Conservation (phyloP, 1,284 basidiomycete species). For the Austropuccinia psidii region DNA sequence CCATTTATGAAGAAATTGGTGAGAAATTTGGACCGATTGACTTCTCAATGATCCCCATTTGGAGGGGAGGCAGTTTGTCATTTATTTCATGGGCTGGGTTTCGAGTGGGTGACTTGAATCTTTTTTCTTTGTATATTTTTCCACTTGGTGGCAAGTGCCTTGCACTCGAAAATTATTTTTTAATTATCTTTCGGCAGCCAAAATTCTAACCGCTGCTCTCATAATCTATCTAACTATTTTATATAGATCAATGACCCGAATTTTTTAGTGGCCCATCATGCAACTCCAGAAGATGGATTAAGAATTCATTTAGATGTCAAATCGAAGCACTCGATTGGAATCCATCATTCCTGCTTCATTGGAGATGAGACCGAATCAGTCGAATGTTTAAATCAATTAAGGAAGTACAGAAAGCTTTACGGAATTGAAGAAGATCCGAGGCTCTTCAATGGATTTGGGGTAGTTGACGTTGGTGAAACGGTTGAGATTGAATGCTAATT, state of each 20-base stretch:
- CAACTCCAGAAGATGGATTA: conserved; percentile 43
- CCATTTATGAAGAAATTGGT: conserved; percentile 39
- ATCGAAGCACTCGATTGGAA: conserved; percentile 41
- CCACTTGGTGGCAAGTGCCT: not conserved
- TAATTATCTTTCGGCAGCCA: no score
- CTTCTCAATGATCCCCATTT: conserved; percentile 44
- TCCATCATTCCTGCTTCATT: conserved; percentile 22
- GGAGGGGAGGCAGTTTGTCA: conserved; percentile 43
- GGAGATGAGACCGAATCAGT: conserved; percentile 6
- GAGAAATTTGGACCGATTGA: conserved; percentile 43
- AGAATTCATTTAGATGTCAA: conserved; percentile 43
- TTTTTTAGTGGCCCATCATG: conserved; percentile 40
- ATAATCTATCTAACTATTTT: not conserved
- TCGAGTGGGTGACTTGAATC: conserved; percentile 37
- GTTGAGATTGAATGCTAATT: conserved; percentile 14
- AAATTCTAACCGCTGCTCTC: no score
- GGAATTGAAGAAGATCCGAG: not conserved
- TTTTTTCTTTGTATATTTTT: no score
- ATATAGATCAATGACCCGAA: conserved; percentile 42
- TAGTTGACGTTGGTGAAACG: conserved; percentile 21
- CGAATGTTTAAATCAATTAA: conserved; percentile 2
- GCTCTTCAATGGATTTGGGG: not conserved
- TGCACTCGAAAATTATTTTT: not conserved
- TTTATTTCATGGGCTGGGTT: conserved; percentile 42
- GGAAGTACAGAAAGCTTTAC: not conserved